Percentiles rank a stretch among this genome's conserved stretches.
These are phyloP conservation scores for Tuber melanosporum DNA, from an alignment of 495 filamentous ascomycete genomes.

Conservation along the genomic window DNA sequence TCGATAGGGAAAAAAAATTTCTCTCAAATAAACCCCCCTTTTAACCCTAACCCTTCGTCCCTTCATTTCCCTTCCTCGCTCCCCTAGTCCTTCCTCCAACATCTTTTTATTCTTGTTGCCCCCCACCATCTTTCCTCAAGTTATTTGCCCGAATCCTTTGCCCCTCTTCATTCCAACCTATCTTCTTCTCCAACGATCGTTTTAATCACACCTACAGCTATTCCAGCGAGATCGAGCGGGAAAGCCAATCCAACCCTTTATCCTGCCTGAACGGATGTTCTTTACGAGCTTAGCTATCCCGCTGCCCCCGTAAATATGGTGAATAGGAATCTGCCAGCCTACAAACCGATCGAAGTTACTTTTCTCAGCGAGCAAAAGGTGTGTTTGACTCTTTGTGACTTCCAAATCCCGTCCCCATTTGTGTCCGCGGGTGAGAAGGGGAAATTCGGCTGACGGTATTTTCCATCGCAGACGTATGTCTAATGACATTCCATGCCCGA, in stretches of 20 bases:
- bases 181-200: not conserved
- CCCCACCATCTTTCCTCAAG: not conserved
- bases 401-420: not conserved
- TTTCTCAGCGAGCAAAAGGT: conserved; percentile 38
- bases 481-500: conserved; percentile 15
- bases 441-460: conserved; percentile 20
- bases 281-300: not conserved
- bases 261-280: not conserved
- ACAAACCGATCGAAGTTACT: conserved; percentile 31
- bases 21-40: not conserved
- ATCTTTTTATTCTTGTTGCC: conserved; percentile 3
- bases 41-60: conserved; percentile 14
- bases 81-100: not conserved
- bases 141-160: not conserved
- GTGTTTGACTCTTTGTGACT: conserved; percentile 9
- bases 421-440: not conserved
- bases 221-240: not conserved
- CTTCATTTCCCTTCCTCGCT: not conserved
- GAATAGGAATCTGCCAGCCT: conserved; percentile 30
- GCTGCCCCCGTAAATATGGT: conserved; percentile 13
- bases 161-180: not conserved
- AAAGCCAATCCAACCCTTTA: not conserved
- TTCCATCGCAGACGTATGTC: conserved; percentile 24
- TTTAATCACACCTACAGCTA: conserved; percentile 1
- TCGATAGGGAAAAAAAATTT: conserved; percentile 13